These are phyloP conservation scores for Cynara cardunculus DNA, from an alignment of 129 eudicot species.

Conservation along the genomic window DNA sequence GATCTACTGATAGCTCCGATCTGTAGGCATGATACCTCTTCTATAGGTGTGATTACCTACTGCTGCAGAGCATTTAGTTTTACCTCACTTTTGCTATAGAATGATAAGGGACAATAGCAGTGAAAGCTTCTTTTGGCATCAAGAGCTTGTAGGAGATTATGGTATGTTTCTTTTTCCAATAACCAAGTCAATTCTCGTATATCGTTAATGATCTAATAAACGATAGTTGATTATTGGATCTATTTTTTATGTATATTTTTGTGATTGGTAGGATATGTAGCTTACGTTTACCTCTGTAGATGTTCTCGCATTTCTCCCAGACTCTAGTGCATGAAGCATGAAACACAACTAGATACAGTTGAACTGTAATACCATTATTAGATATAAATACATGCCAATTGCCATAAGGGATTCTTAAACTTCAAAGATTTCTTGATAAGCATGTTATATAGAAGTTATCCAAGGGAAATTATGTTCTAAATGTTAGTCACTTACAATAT, in stretches of 20 bases:
- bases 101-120: neutral
- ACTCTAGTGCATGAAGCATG: neutral
- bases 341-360: neutral
- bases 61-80: neutral
- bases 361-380: neutral
- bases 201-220: neutral
- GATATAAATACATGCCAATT: neutral
- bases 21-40: neutral
- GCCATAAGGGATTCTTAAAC: neutral
- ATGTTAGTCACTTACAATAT: neutral
- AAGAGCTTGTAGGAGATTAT: neutral
- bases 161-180: constrained; percentile 3
- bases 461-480: neutral
- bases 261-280: neutral
- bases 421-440: neutral
- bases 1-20: neutral
- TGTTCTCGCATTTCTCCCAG: neutral
- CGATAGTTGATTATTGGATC: neutral
- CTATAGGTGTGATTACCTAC: neutral
- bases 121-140: neutral
- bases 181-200: neutral
- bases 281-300: neutral
- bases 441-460: neutral
- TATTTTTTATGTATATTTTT: neutral
- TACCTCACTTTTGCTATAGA: neutral